Percentiles rank a stretch among this genome's conserved stretches.
These are phyloP conservation scores for Seiridium cupressi DNA, from an alignment of 2,329 filamentous ascomycete genomes.

Conservation along the genomic window DNA sequence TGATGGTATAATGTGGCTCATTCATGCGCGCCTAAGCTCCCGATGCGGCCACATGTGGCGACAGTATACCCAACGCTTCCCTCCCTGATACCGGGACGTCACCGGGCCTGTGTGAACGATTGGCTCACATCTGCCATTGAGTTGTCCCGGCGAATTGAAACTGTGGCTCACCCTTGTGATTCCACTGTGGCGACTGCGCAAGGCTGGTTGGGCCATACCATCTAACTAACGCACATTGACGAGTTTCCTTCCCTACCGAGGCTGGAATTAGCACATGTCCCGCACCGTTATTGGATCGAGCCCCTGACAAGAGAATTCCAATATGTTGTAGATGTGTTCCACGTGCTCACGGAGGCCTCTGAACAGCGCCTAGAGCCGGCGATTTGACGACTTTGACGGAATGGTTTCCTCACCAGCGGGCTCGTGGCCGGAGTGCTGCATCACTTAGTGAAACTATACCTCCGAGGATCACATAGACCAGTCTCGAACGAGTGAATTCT, in stretches of 20 bases:
- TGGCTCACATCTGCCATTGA: background rate
- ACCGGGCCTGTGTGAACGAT: background rate
- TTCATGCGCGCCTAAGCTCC: background rate
- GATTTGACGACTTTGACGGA: background rate
- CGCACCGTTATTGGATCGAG: background rate
- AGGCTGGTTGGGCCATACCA: background rate
- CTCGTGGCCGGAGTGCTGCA: background rate
- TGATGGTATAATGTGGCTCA: slow-evolving; percentile 6
- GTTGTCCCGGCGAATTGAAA: background rate
- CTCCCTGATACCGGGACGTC: background rate
- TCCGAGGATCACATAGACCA: background rate
- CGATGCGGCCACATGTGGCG: background rate
- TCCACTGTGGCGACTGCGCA: slow-evolving; percentile 1
- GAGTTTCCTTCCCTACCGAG: background rate
- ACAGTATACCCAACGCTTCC: background rate
- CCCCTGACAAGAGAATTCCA: background rate
- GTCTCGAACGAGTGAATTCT: background rate
- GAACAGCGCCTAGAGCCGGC: slow-evolving; percentile 2
- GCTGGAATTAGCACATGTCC: background rate
- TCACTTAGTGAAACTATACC: background rate
- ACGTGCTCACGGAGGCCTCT: slow-evolving; percentile 7
- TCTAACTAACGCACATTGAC: background rate
- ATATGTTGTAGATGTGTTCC: background rate
- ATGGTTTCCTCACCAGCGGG: background rate
- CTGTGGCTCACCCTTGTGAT: background rate